These are phyloP conservation scores for Komagataella populi DNA, from an alignment of 805 yeast genomes.

Conservation along the genomic window DNA sequence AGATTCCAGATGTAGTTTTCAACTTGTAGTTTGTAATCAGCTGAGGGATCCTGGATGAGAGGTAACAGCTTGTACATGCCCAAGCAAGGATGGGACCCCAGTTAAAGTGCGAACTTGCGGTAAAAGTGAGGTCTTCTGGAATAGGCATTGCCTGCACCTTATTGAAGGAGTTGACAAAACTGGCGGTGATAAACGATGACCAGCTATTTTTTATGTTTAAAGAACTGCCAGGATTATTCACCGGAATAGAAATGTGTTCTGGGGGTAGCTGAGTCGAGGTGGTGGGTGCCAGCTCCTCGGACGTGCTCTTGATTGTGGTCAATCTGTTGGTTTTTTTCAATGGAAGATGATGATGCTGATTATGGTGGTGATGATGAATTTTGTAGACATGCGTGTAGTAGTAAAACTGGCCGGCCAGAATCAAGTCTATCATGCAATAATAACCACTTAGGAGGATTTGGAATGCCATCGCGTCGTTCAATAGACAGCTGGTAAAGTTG, in stretches of 20 bases:
- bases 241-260: not conserved
- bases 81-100: conserved; percentile 28
- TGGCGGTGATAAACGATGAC: not conserved
- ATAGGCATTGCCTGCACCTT: not conserved
- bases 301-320: not conserved
- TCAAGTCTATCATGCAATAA: conserved; percentile 32
- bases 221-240: not conserved
- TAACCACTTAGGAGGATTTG: conserved; percentile 32
- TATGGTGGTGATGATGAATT: not conserved
- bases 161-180: not conserved
- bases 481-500: conserved; percentile 33
- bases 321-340: not conserved
- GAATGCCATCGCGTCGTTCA: conserved; percentile 33
- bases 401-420: conserved; percentile 31
- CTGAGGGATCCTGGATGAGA: conserved; percentile 39
- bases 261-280: not conserved
- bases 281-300: not conserved
- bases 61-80: conserved; percentile 34
- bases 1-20: conserved; percentile 36
- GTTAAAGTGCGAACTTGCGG: not conserved
- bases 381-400: conserved; percentile 19
- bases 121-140: not conserved
- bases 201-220: not conserved
- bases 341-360: not conserved
- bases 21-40: conserved; percentile 28